Evolutionary conservation across 148 eudicot genomes (phyloP), one percentile per base, ranked within the genome.

Genomic region (Rhododendron vialii): DNA sequence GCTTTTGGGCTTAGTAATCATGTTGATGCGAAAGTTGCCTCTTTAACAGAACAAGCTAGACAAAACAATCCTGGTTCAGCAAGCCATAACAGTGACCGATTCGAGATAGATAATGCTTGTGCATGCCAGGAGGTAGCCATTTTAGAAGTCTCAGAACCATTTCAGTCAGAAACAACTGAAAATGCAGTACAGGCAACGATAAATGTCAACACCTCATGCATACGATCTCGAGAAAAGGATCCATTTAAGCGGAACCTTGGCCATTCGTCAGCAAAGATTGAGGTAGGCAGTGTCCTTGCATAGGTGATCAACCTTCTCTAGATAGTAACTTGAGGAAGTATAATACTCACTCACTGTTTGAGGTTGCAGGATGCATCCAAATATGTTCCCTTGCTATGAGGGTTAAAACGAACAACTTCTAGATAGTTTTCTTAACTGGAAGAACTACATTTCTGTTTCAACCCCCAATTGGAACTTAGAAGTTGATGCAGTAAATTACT

Each of bases 231-330:
- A 77, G 87, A 86, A 26, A 83, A 80, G 67, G 87, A 89, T 47
- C n/a, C 53, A n/a, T 69, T 80, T 83, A 73, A 80, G 76, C 81
- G 3, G 30, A 88, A 84, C 55, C 78, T 75, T 41, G 81, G 65
- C 73, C 83, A 78, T 84, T 59, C 47, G 71, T 86, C 90, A 71
- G 88, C 84, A 84, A 85, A 18, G 24, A 76, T 78, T n/a, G 86
- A 89, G 92, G 89, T 87, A 75, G 75, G 76, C 83, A 7, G 38
- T 78, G 13, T 35, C 51, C 80, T 57, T n/a, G 14, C 9, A 75
- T 84, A 38, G 48, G 77, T 30, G 15, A 22, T 51, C 30, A 12
- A 30, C 61, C 35, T 71, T 45, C 71, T 82, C 24, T 65, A 65
- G 5, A 63, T 83, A 81, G 6, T 65, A 47, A 63, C 51, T 63